These are phyloP conservation scores for Ophiostoma triangulosporum DNA, from an alignment of 2,329 filamentous ascomycete genomes.

Conservation along the genomic window DNA sequence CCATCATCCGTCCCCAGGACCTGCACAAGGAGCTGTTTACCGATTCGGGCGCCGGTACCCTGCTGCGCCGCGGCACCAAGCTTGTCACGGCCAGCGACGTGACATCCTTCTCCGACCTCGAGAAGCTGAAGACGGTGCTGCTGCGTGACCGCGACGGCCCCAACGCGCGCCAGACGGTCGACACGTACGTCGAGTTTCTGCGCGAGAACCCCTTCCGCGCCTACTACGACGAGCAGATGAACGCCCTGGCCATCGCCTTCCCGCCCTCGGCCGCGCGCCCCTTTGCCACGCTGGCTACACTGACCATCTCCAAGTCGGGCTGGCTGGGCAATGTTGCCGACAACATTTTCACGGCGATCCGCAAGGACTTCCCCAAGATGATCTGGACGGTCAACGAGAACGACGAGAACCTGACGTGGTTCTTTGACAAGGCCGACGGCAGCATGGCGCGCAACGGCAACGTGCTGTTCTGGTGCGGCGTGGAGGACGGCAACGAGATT, in stretches of 20 bases:
- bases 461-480: slow-evolving; percentile 93
- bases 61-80: slow-evolving; percentile 87
- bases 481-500: slow-evolving; percentile 70
- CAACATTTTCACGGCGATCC: slow-evolving; percentile 85
- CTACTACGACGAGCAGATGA: slow-evolving; percentile 90
- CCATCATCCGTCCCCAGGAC: slow-evolving; percentile 92
- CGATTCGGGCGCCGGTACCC: slow-evolving; percentile 83
- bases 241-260: slow-evolving; percentile 79
- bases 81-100: slow-evolving; percentile 60
- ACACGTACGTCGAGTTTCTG: slow-evolving; percentile 72
- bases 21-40: slow-evolving; percentile 96
- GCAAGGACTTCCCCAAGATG: slow-evolving; percentile 82
- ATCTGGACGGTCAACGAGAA: slow-evolving; percentile 95
- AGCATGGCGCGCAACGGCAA: slow-evolving; percentile 75
- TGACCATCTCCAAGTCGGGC: slow-evolving; percentile 85
- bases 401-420: slow-evolving; percentile 95
- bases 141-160: slow-evolving; percentile 69
- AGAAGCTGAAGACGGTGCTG: slow-evolving; percentile 68
- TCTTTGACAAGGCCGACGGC: slow-evolving; percentile 92
- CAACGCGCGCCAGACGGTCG: slow-evolving; percentile 70
- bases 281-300: slow-evolving; percentile 73
- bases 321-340: slow-evolving; percentile 93
- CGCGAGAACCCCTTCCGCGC: slow-evolving; percentile 71
- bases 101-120: slow-evolving; percentile 60
- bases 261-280: slow-evolving; percentile 52